Percentiles rank a stretch among this genome's conserved stretches.
Evolutionary conservation across 2,329 filamentous ascomycete genomes (phyloP).

Genomic region (Stachybotrys chlorohalonatus): DNA sequence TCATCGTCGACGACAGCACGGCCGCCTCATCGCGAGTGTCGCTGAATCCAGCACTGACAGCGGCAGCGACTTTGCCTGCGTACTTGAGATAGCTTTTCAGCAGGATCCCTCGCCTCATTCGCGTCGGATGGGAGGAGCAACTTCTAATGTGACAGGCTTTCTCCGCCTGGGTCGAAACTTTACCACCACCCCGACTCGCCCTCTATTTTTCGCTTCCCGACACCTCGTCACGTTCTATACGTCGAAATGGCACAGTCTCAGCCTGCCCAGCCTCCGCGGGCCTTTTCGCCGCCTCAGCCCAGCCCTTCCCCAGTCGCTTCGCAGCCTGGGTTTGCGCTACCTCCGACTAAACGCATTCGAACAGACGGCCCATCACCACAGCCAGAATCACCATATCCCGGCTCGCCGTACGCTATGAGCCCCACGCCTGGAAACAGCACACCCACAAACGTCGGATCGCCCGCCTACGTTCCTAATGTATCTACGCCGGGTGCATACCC

Average conservation of each 20-base stretch:
- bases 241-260: slow-evolving; percentile 51
- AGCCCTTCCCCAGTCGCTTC: slow-evolving; percentile 52
- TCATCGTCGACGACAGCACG: slow-evolving; percentile 11
- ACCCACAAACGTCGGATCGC: slow-evolving; percentile 25
- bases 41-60: not conserved
- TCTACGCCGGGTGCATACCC: slow-evolving; percentile 21
- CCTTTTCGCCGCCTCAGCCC: slow-evolving; percentile 55
- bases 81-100: slow-evolving; percentile 2
- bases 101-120: slow-evolving; percentile 10
- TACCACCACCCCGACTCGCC: slow-evolving; percentile 5
- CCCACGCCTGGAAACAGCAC: slow-evolving; percentile 33
- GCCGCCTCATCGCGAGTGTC: slow-evolving; percentile 9
- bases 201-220: slow-evolving; percentile 4
- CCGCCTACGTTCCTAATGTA: slow-evolving; percentile 23
- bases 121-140: slow-evolving; percentile 38
- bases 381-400: slow-evolving; percentile 52
- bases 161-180: slow-evolving; percentile 31
- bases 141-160: slow-evolving; percentile 37
- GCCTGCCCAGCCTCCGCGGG: slow-evolving; percentile 35
- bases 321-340: slow-evolving; percentile 45
- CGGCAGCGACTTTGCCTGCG: not conserved
- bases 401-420: slow-evolving; percentile 40
- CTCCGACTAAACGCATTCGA: slow-evolving; percentile 57
- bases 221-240: slow-evolving; percentile 1
- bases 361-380: slow-evolving; percentile 58